Percentiles rank a stretch among this genome's conserved stretches.
phyloP scores from a whole-genome alignment of 352 stramenopile genomes.

The Blastocystis sp. region DNA sequence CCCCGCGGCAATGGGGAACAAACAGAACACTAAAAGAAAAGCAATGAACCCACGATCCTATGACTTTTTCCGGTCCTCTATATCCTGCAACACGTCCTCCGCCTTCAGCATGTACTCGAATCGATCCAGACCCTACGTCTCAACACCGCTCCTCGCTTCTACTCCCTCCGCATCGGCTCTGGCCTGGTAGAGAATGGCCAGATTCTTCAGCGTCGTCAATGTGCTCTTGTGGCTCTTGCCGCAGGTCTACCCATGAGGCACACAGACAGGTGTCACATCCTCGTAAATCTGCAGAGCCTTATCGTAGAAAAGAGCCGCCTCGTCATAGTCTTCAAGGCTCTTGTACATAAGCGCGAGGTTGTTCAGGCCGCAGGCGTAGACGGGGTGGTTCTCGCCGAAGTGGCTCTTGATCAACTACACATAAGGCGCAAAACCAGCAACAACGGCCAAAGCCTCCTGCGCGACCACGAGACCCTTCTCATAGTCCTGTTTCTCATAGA shows the following conservation, averaged over 20 bases:
- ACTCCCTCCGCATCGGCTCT: constrained; percentile 44
- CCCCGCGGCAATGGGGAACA: neutral
- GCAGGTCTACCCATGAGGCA: constrained; percentile 39
- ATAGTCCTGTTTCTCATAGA: constrained; percentile 44
- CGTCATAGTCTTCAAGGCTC: constrained; percentile 61
- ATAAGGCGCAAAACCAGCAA: neutral
- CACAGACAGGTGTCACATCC: neutral
- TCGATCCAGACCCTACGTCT: constrained; percentile 49
- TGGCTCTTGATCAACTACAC: constrained; percentile 52
- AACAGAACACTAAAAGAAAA: constrained; percentile 54
- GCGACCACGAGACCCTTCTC: constrained; percentile 40
- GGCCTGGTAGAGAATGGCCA: constrained; percentile 64
- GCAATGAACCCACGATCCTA: neutral
- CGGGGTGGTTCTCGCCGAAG: constrained; percentile 65
- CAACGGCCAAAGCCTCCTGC: constrained; percentile 46
- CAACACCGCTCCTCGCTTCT: neutral
- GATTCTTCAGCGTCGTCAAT: constrained; percentile 66
- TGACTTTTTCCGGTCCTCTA: constrained; percentile 58
- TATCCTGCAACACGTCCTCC: constrained; percentile 61
- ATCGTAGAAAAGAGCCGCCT: constrained; percentile 53
- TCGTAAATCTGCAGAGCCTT: constrained; percentile 68
- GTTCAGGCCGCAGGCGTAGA: constrained; percentile 67
- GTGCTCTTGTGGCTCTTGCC: constrained; percentile 61
- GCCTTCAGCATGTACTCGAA: constrained; percentile 67
- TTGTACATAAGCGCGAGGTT: constrained; percentile 68